These are phyloP conservation scores for Cruciata laevipes DNA, from an alignment of 257 asterid genomes.

Conservation along the genomic window DNA sequence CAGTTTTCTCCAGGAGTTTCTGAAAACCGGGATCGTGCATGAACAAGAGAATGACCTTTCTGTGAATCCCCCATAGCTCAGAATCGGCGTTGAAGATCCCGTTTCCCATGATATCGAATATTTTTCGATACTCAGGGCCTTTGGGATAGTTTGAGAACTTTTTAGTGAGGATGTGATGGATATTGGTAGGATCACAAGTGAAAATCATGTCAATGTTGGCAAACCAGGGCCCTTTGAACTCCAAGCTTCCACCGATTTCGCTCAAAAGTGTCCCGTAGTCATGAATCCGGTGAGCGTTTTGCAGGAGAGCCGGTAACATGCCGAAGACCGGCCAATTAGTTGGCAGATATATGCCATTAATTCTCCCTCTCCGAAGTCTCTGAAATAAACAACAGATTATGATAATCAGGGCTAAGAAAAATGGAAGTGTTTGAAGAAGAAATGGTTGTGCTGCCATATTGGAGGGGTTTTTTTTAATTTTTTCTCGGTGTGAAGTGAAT, in stretches of 20 bases:
- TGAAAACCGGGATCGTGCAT: slow-evolving; percentile 25
- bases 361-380: neutral
- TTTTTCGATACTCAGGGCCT: too few relatives aligned
- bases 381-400: neutral
- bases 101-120: too few relatives aligned
- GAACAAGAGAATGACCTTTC: slow-evolving; percentile 34
- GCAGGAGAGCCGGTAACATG: neutral
- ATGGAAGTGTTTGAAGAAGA: neutral
- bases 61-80: slow-evolving; percentile 35
- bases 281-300: neutral
- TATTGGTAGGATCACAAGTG: too few relatives aligned
- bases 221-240: slow-evolving; percentile 39
- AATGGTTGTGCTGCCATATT: too few relatives aligned
- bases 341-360: neutral
- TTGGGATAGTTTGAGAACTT: too few relatives aligned
- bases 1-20: slow-evolving; percentile 17
- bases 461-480: too few relatives aligned
- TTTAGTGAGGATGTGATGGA: too few relatives aligned
- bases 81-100: slow-evolving; percentile 35
- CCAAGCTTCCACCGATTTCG: slow-evolving; percentile 21
- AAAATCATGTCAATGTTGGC: too few relatives aligned
- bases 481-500: too few relatives aligned
- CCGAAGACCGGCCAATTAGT: neutral
- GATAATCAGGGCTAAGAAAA: neutral
- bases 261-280: neutral